Evolutionary conservation across 192 early-diverging fungal species (phyloP), one percentile per base, ranked within the genome.

Genomic region (Oehlia diaphana): DNA sequence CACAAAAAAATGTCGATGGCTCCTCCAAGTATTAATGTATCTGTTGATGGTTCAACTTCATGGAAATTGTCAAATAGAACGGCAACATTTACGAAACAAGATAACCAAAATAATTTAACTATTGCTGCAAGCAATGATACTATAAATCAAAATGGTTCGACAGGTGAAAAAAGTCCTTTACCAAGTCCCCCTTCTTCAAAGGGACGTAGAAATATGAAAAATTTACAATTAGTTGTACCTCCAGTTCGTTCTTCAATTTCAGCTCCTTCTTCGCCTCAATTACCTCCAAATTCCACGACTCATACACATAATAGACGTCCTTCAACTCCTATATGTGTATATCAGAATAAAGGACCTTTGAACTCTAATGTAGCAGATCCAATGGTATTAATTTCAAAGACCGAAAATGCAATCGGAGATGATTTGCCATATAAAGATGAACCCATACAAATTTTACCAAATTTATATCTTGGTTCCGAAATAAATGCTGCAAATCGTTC

Each of bases 381-480:
- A 19, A 76, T 63, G 62, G 63, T 23, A 76, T 65, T 76, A 44
- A 76, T 76, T 7, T 76, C 75, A 39, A 76, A 53, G 35, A 76
- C 75, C 44, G 75, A 76, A 65, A 76, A 76, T 76, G 62, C 58
- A 28, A 76, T 76, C 19, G 83, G 81, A 4, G 81, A 71, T 4
- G 87, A 80, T 23, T 82, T 81, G 21, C 89, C 90, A 5, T 92
- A 92, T 47, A 88, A 78, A 3, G 42, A 81, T 13, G 89, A 85
- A 28, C 94, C 94, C 12, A 87, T 90, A 8, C 66, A 79, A 26
- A 91, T 95, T 28, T 79, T 95, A 61, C 88, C 89, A n/a, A 77
- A 87, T 74, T 83, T 95, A 0, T 94, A 90, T 78, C 84, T 95
- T 42, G 93, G 94, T 19, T 86, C 85, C 61, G 88, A 90, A 79